phyloP scores from a whole-genome alignment of 306 rosid genomes.

The Citrullus mucosospermus region DNA sequence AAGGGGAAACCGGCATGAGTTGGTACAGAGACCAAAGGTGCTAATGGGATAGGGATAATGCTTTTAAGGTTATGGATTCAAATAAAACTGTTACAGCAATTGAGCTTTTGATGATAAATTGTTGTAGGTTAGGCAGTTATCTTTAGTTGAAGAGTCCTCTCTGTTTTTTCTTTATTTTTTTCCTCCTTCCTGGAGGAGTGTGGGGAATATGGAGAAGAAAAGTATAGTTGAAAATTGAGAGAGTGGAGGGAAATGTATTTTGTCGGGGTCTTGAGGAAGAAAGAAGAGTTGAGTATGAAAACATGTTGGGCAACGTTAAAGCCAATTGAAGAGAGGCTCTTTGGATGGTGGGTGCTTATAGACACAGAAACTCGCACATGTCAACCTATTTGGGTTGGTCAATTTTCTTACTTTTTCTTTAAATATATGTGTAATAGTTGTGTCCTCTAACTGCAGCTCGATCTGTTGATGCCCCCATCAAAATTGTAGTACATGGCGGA shows the following conservation, averaged over 20 bases:
- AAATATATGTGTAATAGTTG: neutral
- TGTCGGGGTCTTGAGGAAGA: neutral
- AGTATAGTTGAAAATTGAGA: neutral
- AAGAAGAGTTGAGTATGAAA: neutral
- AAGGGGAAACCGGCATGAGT: neutral
- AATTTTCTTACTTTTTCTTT: neutral
- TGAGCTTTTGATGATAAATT: neutral
- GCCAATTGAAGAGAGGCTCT: neutral
- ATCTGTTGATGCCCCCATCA: neutral
- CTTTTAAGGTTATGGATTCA: neutral
- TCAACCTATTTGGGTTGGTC: neutral
- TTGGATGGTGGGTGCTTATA: neutral
- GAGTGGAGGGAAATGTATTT: neutral
- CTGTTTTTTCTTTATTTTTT: too few species aligned
- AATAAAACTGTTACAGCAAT: neutral
- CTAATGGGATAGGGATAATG: neutral
- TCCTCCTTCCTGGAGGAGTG: neutral
- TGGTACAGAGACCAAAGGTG: neutral
- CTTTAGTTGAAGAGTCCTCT: neutral
- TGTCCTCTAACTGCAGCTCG: neutral
- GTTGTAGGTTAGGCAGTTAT: neutral
- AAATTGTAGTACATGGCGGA: neutral
- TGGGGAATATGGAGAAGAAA: neutral
- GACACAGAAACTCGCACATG: neutral
- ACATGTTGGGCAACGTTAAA: neutral